Evolutionary conservation across 352 stramenopile genomes (phyloP).

Genomic region (Globisporangium camurandrum): DNA sequence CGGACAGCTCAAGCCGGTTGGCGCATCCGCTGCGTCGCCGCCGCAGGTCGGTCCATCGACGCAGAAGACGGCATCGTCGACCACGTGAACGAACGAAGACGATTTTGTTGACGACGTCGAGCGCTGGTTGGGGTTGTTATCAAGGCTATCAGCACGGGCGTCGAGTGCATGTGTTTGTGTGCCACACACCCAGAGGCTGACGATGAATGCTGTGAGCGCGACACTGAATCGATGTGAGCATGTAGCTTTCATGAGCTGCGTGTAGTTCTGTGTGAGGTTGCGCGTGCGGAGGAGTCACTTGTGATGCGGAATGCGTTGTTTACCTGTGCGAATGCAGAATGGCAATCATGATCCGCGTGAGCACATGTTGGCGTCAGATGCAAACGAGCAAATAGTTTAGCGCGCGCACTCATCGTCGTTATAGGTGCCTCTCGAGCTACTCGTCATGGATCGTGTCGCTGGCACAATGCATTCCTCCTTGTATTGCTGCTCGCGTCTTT

Average conservation of each 20-base stretch:
- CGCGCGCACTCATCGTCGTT: too few species aligned
- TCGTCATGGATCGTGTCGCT: too few species aligned
- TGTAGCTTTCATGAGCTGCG: background rate
- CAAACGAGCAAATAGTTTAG: too few species aligned
- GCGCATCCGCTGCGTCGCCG: slow-evolving; percentile 14
- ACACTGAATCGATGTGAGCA: background rate
- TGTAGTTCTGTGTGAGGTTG: too few species aligned
- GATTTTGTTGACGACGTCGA: slow-evolving; percentile 17
- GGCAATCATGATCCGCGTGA: too few species aligned
- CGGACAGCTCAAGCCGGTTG: slow-evolving; percentile 22
- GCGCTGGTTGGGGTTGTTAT: background rate
- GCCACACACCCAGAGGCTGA: background rate
- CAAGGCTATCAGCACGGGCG: background rate
- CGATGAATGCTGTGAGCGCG: background rate
- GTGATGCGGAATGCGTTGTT: too few species aligned
- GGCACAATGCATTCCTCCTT: too few species aligned
- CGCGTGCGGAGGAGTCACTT: too few species aligned
- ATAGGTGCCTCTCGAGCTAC: too few species aligned
- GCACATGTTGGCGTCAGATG: too few species aligned
- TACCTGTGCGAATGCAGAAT: too few species aligned
- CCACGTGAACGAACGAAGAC: slow-evolving; percentile 1
- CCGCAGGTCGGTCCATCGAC: slow-evolving; percentile 26
- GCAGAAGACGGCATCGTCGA: slow-evolving; percentile 30
- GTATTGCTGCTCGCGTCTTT: too few species aligned
- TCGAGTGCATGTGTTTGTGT: background rate